Conservation (phyloP, 202 grass and related monocot species). For the Eragrostis tef region DNA sequence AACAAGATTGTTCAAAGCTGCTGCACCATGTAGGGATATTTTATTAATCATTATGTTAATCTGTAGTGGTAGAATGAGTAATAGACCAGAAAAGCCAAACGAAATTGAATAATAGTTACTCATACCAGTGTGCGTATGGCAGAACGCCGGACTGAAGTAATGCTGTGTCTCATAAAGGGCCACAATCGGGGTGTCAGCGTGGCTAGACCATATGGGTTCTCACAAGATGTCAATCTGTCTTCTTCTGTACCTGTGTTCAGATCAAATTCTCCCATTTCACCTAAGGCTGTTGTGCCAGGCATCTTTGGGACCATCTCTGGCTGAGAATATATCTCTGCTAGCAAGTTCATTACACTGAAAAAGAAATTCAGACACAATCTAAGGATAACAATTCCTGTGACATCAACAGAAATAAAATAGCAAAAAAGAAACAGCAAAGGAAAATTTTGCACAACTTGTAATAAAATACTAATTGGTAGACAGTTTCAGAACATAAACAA, state of each 20-base stretch:
- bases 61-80: constrained; percentile 15
- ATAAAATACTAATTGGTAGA: not conserved
- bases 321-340: constrained; percentile 98
- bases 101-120: constrained; percentile 28
- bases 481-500: constrained; percentile 31
- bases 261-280: constrained; percentile 67
- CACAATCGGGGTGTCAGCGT: constrained; percentile 77
- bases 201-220: constrained; percentile 85
- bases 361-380: constrained; percentile 39
- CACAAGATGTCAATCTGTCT: constrained; percentile 54
- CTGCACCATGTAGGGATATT: constrained; percentile 4
- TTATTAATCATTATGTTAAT: constrained; percentile 12
- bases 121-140: constrained; percentile 93
- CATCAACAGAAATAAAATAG: constrained; percentile 37
- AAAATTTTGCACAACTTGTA: not conserved
- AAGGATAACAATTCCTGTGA: constrained; percentile 20
- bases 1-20: constrained; percentile 24
- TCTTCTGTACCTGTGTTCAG: constrained; percentile 63
- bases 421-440: not conserved
- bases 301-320: constrained; percentile 96
- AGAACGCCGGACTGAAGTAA: constrained; percentile 89
- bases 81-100: constrained; percentile 22
- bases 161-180: constrained; percentile 99
- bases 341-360: constrained; percentile 99
- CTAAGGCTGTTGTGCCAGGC: constrained; percentile 63